Percentiles rank a stretch among this genome's conserved stretches.
Conservation (phyloP, 2,329 filamentous ascomycete species). For the Pseudogymnoascus sp. region DNA sequence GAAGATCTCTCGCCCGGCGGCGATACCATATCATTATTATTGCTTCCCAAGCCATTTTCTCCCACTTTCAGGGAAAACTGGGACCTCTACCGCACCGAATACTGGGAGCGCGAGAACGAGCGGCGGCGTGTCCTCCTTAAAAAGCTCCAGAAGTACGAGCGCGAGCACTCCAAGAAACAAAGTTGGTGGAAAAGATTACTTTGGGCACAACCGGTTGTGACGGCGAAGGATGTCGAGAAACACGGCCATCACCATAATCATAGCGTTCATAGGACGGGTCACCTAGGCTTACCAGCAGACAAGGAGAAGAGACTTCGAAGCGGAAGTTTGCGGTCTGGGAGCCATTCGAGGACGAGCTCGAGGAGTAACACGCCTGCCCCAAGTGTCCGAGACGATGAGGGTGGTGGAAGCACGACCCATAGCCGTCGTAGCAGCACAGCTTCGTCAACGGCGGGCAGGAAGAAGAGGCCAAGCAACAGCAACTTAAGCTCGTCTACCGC, state of each 20-base stretch:
- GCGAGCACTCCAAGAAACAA: constrained; percentile 58
- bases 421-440: constrained; percentile 1
- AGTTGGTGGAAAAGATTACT: constrained; percentile 69
- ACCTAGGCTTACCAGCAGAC: constrained; percentile 15
- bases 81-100: constrained; percentile 89
- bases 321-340: constrained; percentile 25
- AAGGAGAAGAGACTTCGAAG: constrained; percentile 26
- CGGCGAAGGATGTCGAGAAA: constrained; percentile 26
- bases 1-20: constrained; percentile 87
- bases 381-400: constrained; percentile 20
- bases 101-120: constrained; percentile 96
- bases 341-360: constrained; percentile 28
- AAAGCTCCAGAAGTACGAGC: constrained; percentile 62
- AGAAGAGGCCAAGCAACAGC: constrained; percentile 5
- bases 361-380: constrained; percentile 19
- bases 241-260: constrained; percentile 21
- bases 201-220: constrained; percentile 37
- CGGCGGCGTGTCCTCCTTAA: constrained; percentile 65
- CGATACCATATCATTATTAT: constrained; percentile 81
- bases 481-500: not conserved
- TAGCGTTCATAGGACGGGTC: not conserved
- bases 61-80: constrained; percentile 93
- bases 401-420: not conserved
- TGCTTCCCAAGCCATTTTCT: constrained; percentile 91
- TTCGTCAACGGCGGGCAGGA: not conserved